Percentiles rank a stretch among this genome's conserved stretches.
These are phyloP conservation scores for Backusella morwellensis DNA, from an alignment of 192 early-diverging fungal species.

Conservation along the genomic window DNA sequence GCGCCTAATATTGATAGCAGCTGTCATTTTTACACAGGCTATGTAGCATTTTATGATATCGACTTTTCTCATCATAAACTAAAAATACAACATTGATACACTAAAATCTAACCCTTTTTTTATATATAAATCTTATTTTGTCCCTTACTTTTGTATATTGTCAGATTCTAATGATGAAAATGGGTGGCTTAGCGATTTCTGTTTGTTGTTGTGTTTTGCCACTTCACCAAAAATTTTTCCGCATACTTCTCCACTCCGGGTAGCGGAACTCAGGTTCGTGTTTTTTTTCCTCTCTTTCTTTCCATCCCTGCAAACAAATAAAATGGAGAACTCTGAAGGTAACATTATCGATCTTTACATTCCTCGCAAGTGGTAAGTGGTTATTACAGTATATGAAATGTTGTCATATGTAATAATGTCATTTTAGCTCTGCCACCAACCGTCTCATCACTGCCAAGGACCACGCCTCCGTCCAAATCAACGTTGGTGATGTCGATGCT, in stretches of 20 bases:
- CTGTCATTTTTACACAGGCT: background rate
- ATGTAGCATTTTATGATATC: too few relatives aligned
- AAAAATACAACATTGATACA: background rate
- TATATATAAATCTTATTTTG: too few relatives aligned
- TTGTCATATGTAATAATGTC: background rate
- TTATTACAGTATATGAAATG: background rate
- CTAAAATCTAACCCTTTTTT: background rate
- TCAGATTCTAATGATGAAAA: background rate
- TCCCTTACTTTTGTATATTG: too few relatives aligned
- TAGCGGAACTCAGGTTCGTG: background rate
- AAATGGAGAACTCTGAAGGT: constrained; percentile 53
- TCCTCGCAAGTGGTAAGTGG: constrained; percentile 89
- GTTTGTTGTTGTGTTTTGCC: background rate
- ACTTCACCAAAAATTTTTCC: background rate
- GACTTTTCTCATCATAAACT: too few relatives aligned
- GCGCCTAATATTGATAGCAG: background rate
- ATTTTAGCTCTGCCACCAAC: constrained; percentile 89
- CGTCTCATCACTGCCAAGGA: constrained; percentile 98
- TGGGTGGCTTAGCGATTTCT: background rate
- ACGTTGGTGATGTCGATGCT: constrained; percentile 91
- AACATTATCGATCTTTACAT: constrained; percentile 84
- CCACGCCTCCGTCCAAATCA: constrained; percentile 98
- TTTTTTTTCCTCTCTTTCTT: constrained; percentile 10
- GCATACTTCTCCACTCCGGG: background rate
- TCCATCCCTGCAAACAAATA: constrained; percentile 19